phyloP scores from a whole-genome alignment of 2,329 filamentous ascomycete species.

The Bipolaris oryzae region DNA sequence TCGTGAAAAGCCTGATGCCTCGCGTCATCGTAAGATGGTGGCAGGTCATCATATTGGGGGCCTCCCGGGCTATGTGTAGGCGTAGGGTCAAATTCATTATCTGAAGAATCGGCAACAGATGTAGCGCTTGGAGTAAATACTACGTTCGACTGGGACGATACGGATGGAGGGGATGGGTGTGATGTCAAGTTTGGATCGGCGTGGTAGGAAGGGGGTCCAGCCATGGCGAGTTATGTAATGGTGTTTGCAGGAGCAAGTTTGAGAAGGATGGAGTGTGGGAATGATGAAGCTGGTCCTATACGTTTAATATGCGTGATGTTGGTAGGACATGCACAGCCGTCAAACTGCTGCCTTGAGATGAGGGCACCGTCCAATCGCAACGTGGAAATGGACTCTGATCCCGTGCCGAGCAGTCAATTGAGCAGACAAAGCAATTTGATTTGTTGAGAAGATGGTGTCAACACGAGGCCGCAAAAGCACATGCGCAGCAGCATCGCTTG shows the following conservation, averaged over 20 bases:
- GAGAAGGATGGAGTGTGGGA: neutral
- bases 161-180: conserved; percentile 22
- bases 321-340: conserved; percentile 9
- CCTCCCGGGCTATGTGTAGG: conserved; percentile 40
- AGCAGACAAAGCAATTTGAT: neutral
- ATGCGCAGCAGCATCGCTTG: conserved; percentile 1
- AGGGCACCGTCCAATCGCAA: conserved; percentile 16
- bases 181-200: conserved; percentile 15
- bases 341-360: conserved; percentile 21
- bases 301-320: conserved; percentile 11
- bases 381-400: conserved; percentile 7
- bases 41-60: conserved; percentile 45
- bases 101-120: conserved; percentile 42
- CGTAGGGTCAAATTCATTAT: conserved; percentile 40
- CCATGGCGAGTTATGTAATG: conserved; percentile 23
- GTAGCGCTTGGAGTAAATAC: conserved; percentile 36
- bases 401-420: neutral
- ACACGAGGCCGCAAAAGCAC: conserved; percentile 1
- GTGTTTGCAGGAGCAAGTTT: neutral
- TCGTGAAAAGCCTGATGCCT: conserved; percentile 38
- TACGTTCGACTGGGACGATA: conserved; percentile 22
- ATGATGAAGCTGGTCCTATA: neutral
- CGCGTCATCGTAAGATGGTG: conserved; percentile 47
- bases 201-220: conserved; percentile 24
- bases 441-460: neutral